These are phyloP conservation scores for Aspergillus asperescens DNA, from an alignment of 495 filamentous ascomycete species.

Conservation along the genomic window DNA sequence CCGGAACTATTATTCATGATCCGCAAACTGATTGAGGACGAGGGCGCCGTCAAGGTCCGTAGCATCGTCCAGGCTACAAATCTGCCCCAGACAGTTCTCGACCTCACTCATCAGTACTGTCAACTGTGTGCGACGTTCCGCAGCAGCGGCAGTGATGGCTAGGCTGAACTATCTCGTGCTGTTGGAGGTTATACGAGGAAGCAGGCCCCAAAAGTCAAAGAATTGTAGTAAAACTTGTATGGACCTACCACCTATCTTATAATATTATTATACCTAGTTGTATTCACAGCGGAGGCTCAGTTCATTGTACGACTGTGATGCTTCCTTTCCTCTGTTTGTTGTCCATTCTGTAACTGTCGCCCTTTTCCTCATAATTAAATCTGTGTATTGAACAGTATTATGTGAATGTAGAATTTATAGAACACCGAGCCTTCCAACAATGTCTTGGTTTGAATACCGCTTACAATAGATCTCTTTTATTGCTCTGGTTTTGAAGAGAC, in stretches of 20 bases:
- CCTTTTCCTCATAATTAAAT: not conserved
- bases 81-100: slow-evolving; percentile 84
- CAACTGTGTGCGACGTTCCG: slow-evolving; percentile 89
- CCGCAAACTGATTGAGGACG: slow-evolving; percentile 90
- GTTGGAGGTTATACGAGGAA: not conserved
- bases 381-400: not conserved
- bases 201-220: not conserved
- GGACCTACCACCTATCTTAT: not conserved
- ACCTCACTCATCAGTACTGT: slow-evolving; percentile 94
- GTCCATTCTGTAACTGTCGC: not conserved
- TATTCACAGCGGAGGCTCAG: not conserved
- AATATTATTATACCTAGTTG: slow-evolving; percentile 2
- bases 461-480: too few relatives aligned
- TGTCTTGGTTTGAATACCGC: too few relatives aligned
- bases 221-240: not conserved
- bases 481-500: too few relatives aligned
- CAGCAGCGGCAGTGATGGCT: slow-evolving; percentile 90
- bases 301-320: not conserved
- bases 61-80: slow-evolving; percentile 96
- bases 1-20: slow-evolving; percentile 80
- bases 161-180: slow-evolving; percentile 13
- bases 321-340: not conserved
- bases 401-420: too few relatives aligned
- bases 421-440: too few relatives aligned
- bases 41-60: slow-evolving; percentile 94